These are phyloP conservation scores for Hibiscus syriacus DNA, from an alignment of 345 rosid genomes.

Conservation along the genomic window DNA sequence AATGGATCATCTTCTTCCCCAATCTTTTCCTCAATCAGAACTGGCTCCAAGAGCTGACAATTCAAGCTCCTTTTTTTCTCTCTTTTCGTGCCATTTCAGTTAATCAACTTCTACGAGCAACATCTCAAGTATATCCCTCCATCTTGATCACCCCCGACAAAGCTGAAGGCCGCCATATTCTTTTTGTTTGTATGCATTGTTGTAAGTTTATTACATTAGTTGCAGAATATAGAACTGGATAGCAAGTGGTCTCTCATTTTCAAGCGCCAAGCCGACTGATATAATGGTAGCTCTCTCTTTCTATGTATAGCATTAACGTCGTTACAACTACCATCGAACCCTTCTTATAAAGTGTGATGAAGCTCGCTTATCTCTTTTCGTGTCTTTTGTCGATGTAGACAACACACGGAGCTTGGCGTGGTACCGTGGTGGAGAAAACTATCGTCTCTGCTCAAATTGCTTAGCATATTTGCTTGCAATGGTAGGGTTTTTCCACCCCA, in stretches of 20 bases:
- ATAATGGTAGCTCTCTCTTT: not conserved
- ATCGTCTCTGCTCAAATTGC: not conserved
- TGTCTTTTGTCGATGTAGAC: not conserved
- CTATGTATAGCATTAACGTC: not conserved
- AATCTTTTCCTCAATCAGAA: not conserved
- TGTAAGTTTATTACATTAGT: not conserved
- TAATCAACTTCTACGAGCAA: conserved; percentile 42
- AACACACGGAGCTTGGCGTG: not conserved
- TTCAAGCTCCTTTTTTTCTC: not conserved
- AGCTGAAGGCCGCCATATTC: not conserved
- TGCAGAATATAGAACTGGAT: not conserved
- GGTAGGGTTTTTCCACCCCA: not conserved
- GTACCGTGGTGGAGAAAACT: not conserved
- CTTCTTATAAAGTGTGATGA: not conserved
- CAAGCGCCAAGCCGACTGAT: not conserved
- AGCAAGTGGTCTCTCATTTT: not conserved
- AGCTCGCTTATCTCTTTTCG: not conserved
- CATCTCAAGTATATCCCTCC: conserved; percentile 8
- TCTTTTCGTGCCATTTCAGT: conserved; percentile 27
- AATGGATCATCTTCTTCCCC: conserved; percentile 14
- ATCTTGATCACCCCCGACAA: not conserved
- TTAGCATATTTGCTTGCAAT: not conserved
- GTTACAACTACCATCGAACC: not conserved
- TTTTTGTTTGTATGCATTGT: not conserved
- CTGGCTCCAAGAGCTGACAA: not conserved